Evolutionary conservation across 2,329 filamentous ascomycete genomes (phyloP).

Genomic region (Berkeleyomyces basicola): DNA sequence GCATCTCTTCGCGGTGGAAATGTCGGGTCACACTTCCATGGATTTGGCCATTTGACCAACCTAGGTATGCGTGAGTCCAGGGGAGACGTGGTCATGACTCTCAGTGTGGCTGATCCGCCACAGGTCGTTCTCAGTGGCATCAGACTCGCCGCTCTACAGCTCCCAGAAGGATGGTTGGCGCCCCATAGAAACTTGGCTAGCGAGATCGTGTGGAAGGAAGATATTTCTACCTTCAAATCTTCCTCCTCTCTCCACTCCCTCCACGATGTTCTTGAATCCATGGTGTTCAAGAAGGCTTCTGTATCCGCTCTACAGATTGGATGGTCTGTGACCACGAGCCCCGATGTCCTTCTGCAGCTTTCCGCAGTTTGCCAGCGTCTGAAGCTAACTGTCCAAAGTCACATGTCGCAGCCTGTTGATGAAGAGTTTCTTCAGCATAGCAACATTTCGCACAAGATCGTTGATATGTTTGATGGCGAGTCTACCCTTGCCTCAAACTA

Average conservation of each 20-base stretch:
- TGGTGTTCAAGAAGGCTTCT: slow-evolving; percentile 25
- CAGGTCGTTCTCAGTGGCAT: slow-evolving; percentile 30
- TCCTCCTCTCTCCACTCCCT: slow-evolving; percentile 9
- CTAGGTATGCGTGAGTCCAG: slow-evolving; percentile 24
- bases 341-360: not conserved
- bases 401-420: not conserved
- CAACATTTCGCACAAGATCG: not conserved
- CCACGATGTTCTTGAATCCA: slow-evolving; percentile 19
- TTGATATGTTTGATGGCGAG: not conserved
- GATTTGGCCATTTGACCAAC: slow-evolving; percentile 25
- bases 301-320: slow-evolving; percentile 26
- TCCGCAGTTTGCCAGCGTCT: not conserved
- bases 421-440: not conserved
- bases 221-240: slow-evolving; percentile 18
- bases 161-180: slow-evolving; percentile 26
- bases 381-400: not conserved
- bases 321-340: slow-evolving; percentile 1
- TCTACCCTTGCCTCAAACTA: not conserved
- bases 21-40: slow-evolving; percentile 23
- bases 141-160: slow-evolving; percentile 19
- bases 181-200: slow-evolving; percentile 33
- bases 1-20: slow-evolving; percentile 20
- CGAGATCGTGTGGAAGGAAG: slow-evolving; percentile 31
- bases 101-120: slow-evolving; percentile 19
- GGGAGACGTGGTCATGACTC: slow-evolving; percentile 29